A percentile compares a stretch with the other conserved stretches of the same genome.
phyloP scores from a whole-genome alignment of 1,284 basidiomycete genomes.

The Athelia psychrophila region DNA sequence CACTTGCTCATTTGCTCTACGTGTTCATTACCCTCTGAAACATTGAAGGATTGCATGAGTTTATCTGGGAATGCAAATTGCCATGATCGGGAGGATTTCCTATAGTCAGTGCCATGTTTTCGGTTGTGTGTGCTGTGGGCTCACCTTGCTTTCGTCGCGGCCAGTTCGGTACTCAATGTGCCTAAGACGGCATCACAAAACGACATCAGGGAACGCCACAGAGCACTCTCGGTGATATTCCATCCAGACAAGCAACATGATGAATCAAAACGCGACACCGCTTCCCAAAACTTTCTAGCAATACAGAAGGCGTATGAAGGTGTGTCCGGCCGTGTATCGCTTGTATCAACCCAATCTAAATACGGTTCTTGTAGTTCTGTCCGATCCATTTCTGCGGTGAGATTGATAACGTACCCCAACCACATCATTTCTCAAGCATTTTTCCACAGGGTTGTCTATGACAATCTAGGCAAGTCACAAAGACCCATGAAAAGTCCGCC shows the following conservation, averaged over 20 bases:
- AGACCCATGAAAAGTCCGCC: neutral
- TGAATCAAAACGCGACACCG: slow-evolving; percentile 51
- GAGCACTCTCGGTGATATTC: slow-evolving; percentile 71
- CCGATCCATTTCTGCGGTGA: slow-evolving; percentile 71
- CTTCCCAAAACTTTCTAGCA: slow-evolving; percentile 66
- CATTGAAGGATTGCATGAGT: neutral
- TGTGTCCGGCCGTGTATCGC: slow-evolving; percentile 23
- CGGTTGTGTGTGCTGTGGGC: neutral
- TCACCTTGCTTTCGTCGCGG: neutral
- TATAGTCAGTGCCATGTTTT: neutral
- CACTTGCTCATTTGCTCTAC: no score
- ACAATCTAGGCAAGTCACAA: slow-evolving; percentile 55
- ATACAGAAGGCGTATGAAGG: slow-evolving; percentile 80
- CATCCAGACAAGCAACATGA: slow-evolving; percentile 84
- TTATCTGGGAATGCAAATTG: neutral
- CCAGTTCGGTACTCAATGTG: slow-evolving; percentile 69
- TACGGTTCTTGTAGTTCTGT: slow-evolving; percentile 50
- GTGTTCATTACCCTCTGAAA: no score
- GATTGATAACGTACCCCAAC: slow-evolving; percentile 12
- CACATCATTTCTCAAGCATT: neutral
- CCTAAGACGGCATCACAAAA: slow-evolving; percentile 57
- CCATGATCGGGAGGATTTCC: neutral
- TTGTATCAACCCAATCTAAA: slow-evolving; percentile 8
- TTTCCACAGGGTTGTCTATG: slow-evolving; percentile 55
- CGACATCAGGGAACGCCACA: slow-evolving; percentile 74